Percentiles rank a stretch among this genome's conserved stretches.
Conservation (phyloP, 768 basidiomycete species). For the Rhizopogon salebrosus region DNA sequence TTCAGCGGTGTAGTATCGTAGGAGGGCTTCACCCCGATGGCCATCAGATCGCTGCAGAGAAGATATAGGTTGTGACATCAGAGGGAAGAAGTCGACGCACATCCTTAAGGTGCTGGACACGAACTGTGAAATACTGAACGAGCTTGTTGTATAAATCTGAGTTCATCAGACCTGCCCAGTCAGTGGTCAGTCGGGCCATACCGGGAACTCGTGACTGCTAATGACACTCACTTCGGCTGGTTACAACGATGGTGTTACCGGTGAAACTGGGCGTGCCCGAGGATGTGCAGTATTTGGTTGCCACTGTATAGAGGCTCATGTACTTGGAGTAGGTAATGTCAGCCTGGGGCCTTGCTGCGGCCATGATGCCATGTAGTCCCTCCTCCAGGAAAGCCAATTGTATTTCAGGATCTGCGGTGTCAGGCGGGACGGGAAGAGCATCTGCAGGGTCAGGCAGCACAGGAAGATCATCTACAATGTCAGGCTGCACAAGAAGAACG, state of each 20-base stretch:
- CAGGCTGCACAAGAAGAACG: too few relatives aligned
- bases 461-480: too few relatives aligned
- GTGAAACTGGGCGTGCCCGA: conserved; percentile 64
- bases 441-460: too few relatives aligned
- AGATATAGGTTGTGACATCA: conserved; percentile 4
- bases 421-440: too few relatives aligned
- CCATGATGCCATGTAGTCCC: conserved; percentile 87
- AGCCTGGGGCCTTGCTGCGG: conserved; percentile 79
- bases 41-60: conserved; percentile 62
- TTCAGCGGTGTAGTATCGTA: conserved; percentile 87
- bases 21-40: conserved; percentile 79
- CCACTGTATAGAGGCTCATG: conserved; percentile 85
- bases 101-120: conserved; percentile 64
- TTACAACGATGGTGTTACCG: conserved; percentile 26
- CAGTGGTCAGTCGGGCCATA: conserved; percentile 4
- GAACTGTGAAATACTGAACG: conserved; percentile 82
- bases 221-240: conserved; percentile 51
- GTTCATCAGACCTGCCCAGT: conserved; percentile 88
- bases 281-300: conserved; percentile 97
- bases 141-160: conserved; percentile 96
- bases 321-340: conserved; percentile 88
- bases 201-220: conserved; percentile 8
- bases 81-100: conserved; percentile 36
- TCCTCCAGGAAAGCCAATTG: conserved; percentile 88
- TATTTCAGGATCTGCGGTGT: conserved; percentile 68